Percentiles rank a stretch among this genome's conserved stretches.
Conservation (phyloP, 192 early-diverging fungal genomes). For the Coemansia sp. region DNA sequence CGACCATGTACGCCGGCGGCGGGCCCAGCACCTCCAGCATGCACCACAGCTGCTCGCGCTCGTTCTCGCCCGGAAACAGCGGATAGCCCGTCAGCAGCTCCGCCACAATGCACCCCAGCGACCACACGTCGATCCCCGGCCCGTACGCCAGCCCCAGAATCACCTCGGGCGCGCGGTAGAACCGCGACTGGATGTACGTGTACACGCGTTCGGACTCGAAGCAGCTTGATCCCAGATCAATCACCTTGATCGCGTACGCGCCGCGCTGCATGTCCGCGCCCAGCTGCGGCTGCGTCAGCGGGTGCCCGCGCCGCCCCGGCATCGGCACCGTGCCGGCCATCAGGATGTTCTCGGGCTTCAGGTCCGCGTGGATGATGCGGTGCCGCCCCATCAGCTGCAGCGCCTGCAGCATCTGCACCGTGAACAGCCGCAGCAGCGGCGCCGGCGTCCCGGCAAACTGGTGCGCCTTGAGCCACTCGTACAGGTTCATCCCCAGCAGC, state of each 20-base stretch:
- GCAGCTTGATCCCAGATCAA: constrained; percentile 97
- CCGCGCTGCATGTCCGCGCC: constrained; percentile 34
- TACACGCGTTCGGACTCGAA: constrained; percentile 90
- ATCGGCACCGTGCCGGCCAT: constrained; percentile 62
- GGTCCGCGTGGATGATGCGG: constrained; percentile 90
- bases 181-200: constrained; percentile 95
- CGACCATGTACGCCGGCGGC: constrained; percentile 70
- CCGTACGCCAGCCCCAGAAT: constrained; percentile 87
- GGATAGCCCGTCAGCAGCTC: constrained; percentile 89
- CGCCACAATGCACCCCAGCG: constrained; percentile 89
- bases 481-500: constrained; percentile 89
- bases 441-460: constrained; percentile 74
- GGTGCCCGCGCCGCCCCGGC: constrained; percentile 43
- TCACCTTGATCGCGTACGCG: constrained; percentile 83
- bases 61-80: constrained; percentile 96
- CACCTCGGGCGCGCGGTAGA: constrained; percentile 96
- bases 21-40: constrained; percentile 92
- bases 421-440: constrained; percentile 53
- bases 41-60: constrained; percentile 90
- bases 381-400: constrained; percentile 67
- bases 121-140: constrained; percentile 97
- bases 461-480: constrained; percentile 94
- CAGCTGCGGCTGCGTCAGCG: constrained; percentile 41
- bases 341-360: constrained; percentile 95
- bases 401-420: constrained; percentile 79